Percentiles rank a stretch among this genome's conserved stretches.
phyloP scores from a whole-genome alignment of 495 filamentous ascomycete species.

The Penicillium herquei region DNA sequence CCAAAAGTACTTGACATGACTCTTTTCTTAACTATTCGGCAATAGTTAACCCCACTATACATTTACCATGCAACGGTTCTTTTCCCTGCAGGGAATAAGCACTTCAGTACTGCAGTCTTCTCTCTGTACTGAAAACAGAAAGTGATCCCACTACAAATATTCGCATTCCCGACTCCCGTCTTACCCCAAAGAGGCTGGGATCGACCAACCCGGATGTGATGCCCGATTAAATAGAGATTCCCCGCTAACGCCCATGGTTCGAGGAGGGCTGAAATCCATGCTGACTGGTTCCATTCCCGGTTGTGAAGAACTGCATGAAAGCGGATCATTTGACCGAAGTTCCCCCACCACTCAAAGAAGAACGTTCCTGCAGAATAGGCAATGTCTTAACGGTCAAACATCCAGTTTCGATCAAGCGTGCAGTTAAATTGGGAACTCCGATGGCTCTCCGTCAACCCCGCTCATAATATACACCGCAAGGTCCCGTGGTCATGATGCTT shows the following conservation, averaged over 20 bases:
- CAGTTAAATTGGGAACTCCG: neutral
- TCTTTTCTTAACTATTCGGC: too few relatives aligned
- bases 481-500: neutral
- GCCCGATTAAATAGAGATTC: neutral
- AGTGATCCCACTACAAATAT: too few relatives aligned
- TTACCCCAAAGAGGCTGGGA: neutral
- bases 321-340: constrained; percentile 16
- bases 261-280: neutral
- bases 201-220: neutral
- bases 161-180: too few relatives aligned
- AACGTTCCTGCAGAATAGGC: neutral
- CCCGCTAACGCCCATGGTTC: neutral
- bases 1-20: too few relatives aligned
- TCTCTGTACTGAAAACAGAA: too few relatives aligned
- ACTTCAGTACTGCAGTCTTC: too few relatives aligned
- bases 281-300: constrained; percentile 9
- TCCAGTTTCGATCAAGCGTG: neutral
- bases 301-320: constrained; percentile 18
- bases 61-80: too few relatives aligned
- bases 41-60: too few relatives aligned
- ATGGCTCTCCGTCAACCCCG: neutral
- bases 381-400: neutral
- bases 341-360: constrained; percentile 21
- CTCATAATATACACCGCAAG: neutral
- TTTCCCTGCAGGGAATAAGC: too few relatives aligned